A percentile compares a stretch with the other conserved stretches of the same genome.
Evolutionary conservation across 805 yeast genomes (phyloP).

Genomic region (Metschnikowia dekortorum): DNA sequence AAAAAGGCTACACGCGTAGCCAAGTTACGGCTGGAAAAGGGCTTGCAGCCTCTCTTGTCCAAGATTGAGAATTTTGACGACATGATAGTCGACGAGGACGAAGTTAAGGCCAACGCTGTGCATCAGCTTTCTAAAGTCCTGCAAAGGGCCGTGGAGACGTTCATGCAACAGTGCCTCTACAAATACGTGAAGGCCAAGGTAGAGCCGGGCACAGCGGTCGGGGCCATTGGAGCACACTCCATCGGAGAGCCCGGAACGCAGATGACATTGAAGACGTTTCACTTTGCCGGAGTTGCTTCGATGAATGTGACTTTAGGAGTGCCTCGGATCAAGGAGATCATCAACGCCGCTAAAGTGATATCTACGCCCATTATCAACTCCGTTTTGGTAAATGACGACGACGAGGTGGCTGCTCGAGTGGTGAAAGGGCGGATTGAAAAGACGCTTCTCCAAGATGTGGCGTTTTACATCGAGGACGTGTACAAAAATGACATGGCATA

Average conservation of each 20-base stretch:
- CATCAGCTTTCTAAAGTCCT: constrained; percentile 68
- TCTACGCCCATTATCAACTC: constrained; percentile 97
- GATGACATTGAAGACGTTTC: constrained; percentile 96
- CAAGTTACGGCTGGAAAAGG: constrained; percentile 49
- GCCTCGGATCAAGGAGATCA: constrained; percentile 96
- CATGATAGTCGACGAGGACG: constrained; percentile 28
- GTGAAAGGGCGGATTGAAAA: constrained; percentile 97
- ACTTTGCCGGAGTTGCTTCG: constrained; percentile 96
- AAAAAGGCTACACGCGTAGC: constrained; percentile 58
- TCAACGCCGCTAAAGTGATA: constrained; percentile 91
- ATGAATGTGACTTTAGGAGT: constrained; percentile 96
- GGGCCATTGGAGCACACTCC: constrained; percentile 98
- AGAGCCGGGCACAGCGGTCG: constrained; percentile 99
- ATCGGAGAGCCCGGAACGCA: constrained; percentile 99
- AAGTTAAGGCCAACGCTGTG: constrained; percentile 39
- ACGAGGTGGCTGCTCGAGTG: constrained; percentile 97
- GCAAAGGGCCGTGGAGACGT: constrained; percentile 51
- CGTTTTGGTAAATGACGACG: constrained; percentile 84
- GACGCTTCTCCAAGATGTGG: constrained; percentile 81
- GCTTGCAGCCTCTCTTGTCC: constrained; percentile 43
- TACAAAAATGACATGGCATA: constrained; percentile 75
- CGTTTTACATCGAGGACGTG: constrained; percentile 89
- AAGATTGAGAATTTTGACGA: constrained; percentile 32
- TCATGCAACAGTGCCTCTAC: constrained; percentile 68
- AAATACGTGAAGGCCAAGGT: constrained; percentile 89